Conservation (phyloP, 2,329 filamentous ascomycete genomes). For the Verticillium nonalfalfae region DNA sequence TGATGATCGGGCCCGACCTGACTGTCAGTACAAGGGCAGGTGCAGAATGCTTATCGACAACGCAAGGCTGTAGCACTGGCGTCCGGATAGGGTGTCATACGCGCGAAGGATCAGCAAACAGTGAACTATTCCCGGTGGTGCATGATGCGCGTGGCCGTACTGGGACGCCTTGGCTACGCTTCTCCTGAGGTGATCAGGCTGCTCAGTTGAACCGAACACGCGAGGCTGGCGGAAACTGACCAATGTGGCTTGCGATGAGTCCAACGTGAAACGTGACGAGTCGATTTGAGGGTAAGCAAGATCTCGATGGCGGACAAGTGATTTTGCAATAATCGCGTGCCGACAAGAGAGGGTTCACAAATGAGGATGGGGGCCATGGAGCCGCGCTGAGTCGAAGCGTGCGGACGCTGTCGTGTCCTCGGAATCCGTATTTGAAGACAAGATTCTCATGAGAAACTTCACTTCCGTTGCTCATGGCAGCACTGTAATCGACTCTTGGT, state of each 20-base stretch:
- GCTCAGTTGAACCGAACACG: neutral
- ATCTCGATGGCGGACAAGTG: neutral
- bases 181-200: neutral
- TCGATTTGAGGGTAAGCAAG: neutral
- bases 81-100: neutral
- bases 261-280: neutral
- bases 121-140: neutral
- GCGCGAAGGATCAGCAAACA: neutral
- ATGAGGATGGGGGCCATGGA: neutral
- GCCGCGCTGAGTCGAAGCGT: neutral
- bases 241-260: neutral
- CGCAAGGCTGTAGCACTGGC: neutral
- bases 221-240: neutral
- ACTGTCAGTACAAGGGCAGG: neutral
- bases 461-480: neutral
- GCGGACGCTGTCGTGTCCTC: too few relatives aligned
- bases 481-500: too few relatives aligned
- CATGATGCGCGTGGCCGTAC: neutral
- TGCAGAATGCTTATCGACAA: neutral
- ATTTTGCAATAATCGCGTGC: neutral
- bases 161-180: neutral
- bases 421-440: too few relatives aligned
- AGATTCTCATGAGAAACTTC: too few relatives aligned
- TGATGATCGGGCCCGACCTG: neutral
- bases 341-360: slow-evolving; percentile 2